phyloP scores from a whole-genome alignment of 208 protist species.

The Naegleria gruberi region DNA sequence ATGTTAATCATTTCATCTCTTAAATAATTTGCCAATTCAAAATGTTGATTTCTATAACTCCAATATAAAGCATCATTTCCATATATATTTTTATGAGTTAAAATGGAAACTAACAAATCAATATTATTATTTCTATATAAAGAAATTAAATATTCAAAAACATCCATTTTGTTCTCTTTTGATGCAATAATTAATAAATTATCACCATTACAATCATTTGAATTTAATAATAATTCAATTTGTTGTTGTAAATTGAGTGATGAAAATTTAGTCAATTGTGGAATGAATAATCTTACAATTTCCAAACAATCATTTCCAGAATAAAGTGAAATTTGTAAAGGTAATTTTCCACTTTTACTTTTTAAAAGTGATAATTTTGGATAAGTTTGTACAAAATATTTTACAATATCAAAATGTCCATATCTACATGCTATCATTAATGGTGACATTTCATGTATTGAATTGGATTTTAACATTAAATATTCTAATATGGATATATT shows the following conservation, averaged over 20 bases:
- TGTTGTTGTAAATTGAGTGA: neutral
- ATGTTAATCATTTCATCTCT: neutral
- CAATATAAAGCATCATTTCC: neutral
- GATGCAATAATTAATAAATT: neutral
- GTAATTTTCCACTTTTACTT: neutral
- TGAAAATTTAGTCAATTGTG: neutral
- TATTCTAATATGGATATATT: neutral
- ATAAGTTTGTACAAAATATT: neutral
- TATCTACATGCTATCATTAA: neutral
- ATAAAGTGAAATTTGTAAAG: neutral
- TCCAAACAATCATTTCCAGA: neutral
- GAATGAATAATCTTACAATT: neutral
- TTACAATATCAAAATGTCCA: neutral
- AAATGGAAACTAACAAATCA: neutral
- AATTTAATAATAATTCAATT: neutral
- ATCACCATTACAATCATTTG: neutral
- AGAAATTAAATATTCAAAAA: neutral
- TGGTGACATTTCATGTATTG: neutral
- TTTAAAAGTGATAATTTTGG: neutral
- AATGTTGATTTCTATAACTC: neutral
- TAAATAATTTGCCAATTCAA: neutral
- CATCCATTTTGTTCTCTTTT: neutral
- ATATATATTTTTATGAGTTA: neutral
- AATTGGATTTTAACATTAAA: neutral
- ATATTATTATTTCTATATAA: neutral